A percentile compares a stretch with the other conserved stretches of the same genome.
Conservation (phyloP, 306 rosid genomes). For the Sechiopsis laciniata region DNA sequence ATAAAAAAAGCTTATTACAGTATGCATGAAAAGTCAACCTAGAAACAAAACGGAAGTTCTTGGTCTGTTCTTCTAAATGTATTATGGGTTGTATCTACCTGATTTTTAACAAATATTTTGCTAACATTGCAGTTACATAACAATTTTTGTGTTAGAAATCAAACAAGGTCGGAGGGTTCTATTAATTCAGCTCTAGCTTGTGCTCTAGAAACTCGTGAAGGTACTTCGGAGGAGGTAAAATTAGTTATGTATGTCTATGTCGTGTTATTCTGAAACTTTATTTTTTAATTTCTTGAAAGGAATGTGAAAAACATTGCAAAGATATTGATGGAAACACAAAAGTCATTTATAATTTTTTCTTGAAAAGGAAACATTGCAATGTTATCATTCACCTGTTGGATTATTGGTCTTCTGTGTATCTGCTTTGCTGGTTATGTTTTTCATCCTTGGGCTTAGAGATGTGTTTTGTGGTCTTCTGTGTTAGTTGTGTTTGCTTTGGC, state of each 20-base stretch:
- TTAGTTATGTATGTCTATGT: slow-evolving; percentile 17
- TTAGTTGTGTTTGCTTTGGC: too few relatives aligned
- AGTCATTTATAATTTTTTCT: neutral
- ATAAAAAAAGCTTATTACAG: neutral
- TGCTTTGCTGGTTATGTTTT: too few relatives aligned
- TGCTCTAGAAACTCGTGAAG: slow-evolving; percentile 65
- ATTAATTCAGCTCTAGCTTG: slow-evolving; percentile 36
- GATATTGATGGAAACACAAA: neutral
- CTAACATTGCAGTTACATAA: slow-evolving; percentile 59
- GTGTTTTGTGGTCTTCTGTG: too few relatives aligned
- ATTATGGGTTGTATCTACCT: slow-evolving; percentile 9
- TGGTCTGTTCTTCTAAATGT: neutral
- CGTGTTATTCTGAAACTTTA: neutral
- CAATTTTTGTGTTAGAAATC: slow-evolving; percentile 54
- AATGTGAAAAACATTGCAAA: neutral
- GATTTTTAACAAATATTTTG: neutral
- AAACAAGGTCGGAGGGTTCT: slow-evolving; percentile 33
- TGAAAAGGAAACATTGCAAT: neutral
- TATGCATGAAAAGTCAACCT: neutral
- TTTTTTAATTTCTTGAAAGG: neutral
- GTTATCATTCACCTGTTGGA: too few relatives aligned
- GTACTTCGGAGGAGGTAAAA: slow-evolving; percentile 84
- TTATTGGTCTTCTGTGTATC: too few relatives aligned
- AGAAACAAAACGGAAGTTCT: neutral
- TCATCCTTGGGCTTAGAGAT: too few relatives aligned